A percentile compares a stretch with the other conserved stretches of the same genome.
Conservation (phyloP, 176 grass and related monocot genomes). For the Phoenix roebelenii region DNA sequence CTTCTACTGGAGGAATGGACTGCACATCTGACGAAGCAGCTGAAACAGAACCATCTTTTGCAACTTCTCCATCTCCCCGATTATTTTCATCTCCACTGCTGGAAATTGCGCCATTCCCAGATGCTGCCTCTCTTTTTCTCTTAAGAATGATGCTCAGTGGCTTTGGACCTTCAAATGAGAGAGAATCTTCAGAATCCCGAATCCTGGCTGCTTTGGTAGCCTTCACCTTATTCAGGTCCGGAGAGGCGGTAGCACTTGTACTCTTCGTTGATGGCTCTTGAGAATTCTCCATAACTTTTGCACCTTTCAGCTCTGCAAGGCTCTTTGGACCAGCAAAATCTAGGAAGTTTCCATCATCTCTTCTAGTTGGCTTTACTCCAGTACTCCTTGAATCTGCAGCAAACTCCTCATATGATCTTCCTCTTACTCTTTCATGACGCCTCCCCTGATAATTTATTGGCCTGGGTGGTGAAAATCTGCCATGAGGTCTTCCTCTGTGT, state of each 20-base stretch:
- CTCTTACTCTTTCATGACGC: slow-evolving; percentile 22
- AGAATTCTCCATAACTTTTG: slow-evolving; percentile 19
- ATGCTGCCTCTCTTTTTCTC: slow-evolving; percentile 53
- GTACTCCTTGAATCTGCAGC: slow-evolving; percentile 27
- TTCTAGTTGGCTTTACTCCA: slow-evolving; percentile 28
- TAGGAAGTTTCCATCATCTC: slow-evolving; percentile 25
- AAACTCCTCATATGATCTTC: slow-evolving; percentile 37
- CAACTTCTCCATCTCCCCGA: slow-evolving; percentile 24
- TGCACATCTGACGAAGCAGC: slow-evolving; percentile 7
- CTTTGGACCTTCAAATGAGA: slow-evolving; percentile 25
- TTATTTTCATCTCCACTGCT: not conserved
- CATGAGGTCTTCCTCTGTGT: slow-evolving; percentile 40
- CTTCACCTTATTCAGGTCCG: too few relatives aligned
- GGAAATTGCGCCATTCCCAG: slow-evolving; percentile 26
- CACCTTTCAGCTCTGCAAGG: slow-evolving; percentile 37
- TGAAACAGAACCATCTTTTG: not conserved
- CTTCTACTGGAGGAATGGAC: slow-evolving; percentile 21
- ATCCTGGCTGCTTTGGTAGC: too few relatives aligned
- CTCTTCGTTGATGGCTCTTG: too few relatives aligned
- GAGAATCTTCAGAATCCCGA: not conserved
- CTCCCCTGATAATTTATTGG: slow-evolving; percentile 27
- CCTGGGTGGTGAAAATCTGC: slow-evolving; percentile 40
- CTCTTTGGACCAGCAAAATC: slow-evolving; percentile 41
- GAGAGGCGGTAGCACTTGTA: too few relatives aligned
- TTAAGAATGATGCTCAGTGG: slow-evolving; percentile 72